These are phyloP conservation scores for Penicillium sp. DNA, from an alignment of 2,329 filamentous ascomycete species.

Conservation along the genomic window DNA sequence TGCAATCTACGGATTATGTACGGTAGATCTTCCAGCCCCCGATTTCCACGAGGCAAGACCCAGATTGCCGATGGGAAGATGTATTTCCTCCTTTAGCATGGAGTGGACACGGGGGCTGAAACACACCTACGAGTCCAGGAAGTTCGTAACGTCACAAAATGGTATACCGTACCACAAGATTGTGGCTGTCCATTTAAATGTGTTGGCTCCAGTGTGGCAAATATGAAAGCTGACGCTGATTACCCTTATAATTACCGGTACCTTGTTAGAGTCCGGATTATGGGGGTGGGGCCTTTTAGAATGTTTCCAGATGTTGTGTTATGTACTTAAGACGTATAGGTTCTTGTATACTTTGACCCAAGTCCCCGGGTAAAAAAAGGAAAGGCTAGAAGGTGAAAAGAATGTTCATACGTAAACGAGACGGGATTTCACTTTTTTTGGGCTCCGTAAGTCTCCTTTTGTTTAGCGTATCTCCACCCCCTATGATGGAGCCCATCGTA, in stretches of 20 bases:
- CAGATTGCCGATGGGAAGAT: slow-evolving; percentile 2
- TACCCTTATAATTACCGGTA: slow-evolving; percentile 4
- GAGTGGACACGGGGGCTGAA: slow-evolving; percentile 18
- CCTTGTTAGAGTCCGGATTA: slow-evolving; percentile 3
- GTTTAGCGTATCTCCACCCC: slow-evolving; percentile 20
- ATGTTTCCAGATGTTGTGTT: slow-evolving; percentile 10
- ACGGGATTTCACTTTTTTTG: slow-evolving; percentile 13
- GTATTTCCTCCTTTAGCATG: neutral
- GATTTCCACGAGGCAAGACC: slow-evolving; percentile 18
- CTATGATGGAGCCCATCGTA: slow-evolving; percentile 23
- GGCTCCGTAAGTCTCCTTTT: slow-evolving; percentile 9
- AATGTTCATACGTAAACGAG: slow-evolving; percentile 29
- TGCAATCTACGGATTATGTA: slow-evolving; percentile 15
- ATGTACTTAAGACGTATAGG: neutral
- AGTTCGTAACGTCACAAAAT: neutral
- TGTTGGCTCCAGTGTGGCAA: slow-evolving; percentile 18
- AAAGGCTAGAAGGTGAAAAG: slow-evolving; percentile 25
- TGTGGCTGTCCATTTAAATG: slow-evolving; percentile 7
- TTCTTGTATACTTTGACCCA: slow-evolving; percentile 9
- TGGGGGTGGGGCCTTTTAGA: slow-evolving; percentile 21
- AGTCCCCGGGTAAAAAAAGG: slow-evolving; percentile 16
- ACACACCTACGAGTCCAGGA: slow-evolving; percentile 10
- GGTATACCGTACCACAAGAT: neutral
- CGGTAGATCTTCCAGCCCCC: slow-evolving; percentile 21
- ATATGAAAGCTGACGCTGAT: slow-evolving; percentile 13